Evolutionary conservation across 495 filamentous ascomycete genomes (phyloP).

Genomic region (Apodospora peruviana): DNA sequence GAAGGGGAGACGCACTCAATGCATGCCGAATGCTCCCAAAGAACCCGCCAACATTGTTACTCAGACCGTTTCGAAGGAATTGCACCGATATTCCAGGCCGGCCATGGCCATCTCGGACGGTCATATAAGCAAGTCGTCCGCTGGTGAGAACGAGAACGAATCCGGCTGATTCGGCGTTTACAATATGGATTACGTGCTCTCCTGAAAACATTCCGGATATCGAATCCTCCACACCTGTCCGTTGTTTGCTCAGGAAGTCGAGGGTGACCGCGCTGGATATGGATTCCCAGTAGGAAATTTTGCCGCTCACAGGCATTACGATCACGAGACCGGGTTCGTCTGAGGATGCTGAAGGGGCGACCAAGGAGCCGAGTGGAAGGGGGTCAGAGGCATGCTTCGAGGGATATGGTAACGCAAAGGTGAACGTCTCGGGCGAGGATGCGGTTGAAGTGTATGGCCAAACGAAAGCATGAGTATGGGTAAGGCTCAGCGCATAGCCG

Average conservation of each 20-base stretch:
- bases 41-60: constrained; percentile 52
- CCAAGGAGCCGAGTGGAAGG: constrained; percentile 73
- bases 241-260: constrained; percentile 69
- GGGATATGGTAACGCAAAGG: constrained; percentile 69
- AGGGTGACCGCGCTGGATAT: constrained; percentile 75
- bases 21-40: constrained; percentile 72
- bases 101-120: constrained; percentile 76
- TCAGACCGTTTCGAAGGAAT: constrained; percentile 58
- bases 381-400: constrained; percentile 57
- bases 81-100: constrained; percentile 70
- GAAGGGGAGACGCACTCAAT: constrained; percentile 57
- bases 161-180: constrained; percentile 75
- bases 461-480: constrained; percentile 71
- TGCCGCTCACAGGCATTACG: constrained; percentile 75
- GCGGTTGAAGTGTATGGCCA: constrained; percentile 77
- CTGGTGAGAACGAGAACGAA: constrained; percentile 78
- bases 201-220: constrained; percentile 69
- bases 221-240: constrained; percentile 66
- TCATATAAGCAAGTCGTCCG: constrained; percentile 80
- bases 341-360: constrained; percentile 65
- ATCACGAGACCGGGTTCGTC: constrained; percentile 78
- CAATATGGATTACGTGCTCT: constrained; percentile 69
- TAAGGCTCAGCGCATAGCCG: constrained; percentile 73
- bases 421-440: constrained; percentile 62
- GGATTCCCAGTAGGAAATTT: constrained; percentile 90